Base-by-base conservation (phyloP, 129 eudicot genomes). In the Ambrosia trifida region DNA sequence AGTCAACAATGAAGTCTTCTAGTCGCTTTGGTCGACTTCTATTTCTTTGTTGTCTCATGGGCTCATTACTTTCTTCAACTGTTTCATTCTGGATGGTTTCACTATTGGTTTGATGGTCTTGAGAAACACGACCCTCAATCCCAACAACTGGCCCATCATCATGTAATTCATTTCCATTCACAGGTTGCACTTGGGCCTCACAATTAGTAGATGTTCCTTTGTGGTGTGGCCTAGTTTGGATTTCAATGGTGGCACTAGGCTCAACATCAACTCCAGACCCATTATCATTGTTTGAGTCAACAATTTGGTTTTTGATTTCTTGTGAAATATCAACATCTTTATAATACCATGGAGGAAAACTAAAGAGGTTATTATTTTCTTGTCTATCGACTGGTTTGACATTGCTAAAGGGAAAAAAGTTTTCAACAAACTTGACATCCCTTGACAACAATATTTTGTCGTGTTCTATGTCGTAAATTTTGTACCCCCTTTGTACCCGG, bases 381-480 rank as follows among this genome's bases (percentile, higher is more conserved):
- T 30, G 10, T 60, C 5, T 60, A 18, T 30, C 18, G 12, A 60
- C 14, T 4, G 0, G 43, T 0, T 60, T 0, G 0, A 31, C 0
- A 2, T 9, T 60, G 3, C 19, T 1, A 3, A 30, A 60, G 13
- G 66, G 66, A 6, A 60, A 32, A 14, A 11, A 18, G 0, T 60
- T 13, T 38, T 60, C 9, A 3, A 60, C 20, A 60, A 60, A 60
- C 31, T 59, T 59, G 5, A 59, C 65, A 59, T 59, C 65, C 3
- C 65, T 59, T 8, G 65, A 28, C 16, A 59, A 17, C 16, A 59
- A 41, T 9, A 59, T 59, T 59, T 59, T 59, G 40, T 28, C 4
- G 0, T 10, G 9, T 2, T 1, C 6, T 2, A 12, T 11, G 17
- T 58, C 64, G 24, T 58, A 58, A 3, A 58, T 58, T 28, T 58